Base-by-base conservation (phyloP, 1,284 basidiomycete species). In the Pterulicium gracile region DNA sequence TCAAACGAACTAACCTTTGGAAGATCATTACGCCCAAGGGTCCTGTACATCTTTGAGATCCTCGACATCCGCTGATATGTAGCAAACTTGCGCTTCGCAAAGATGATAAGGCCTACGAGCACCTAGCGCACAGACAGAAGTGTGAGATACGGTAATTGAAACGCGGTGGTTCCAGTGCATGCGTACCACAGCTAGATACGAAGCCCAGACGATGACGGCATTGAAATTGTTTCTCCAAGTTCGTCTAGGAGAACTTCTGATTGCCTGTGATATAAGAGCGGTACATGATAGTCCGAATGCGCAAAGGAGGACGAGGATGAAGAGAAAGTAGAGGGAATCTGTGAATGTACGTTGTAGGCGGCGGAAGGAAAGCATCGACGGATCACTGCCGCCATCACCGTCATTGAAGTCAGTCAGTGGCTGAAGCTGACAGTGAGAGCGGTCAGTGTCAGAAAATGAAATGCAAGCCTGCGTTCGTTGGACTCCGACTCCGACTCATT, bases 41-140 rank as follows among this genome's bases (percentile, higher is more conserved):
- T 75, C 42, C 74, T 70, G 56, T 83, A 79, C 2, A 75, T 70
- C 58, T 82, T 88, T 19, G 87, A 84, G 55, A 91, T 86, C 22
- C 75, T 67, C 54, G 78, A 75, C 44, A 88, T 63, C 58, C 70
- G 72, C 51, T 74, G 60, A 41, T 75, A 70, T 34, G 86, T 74
- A 1, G 77, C 73, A 39, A 87, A 68, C 45, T 81, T 68, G 35
- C 84, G 74, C 47, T 84, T 85, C 46, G 75, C 60, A 54, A 79
- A 86, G 52, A 82, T 69, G 5, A 72, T 61, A 19, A 85, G 48
- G 4, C 81, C 82, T 1, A 68, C 58, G 10, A 75, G 61, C 49
- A 79, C 59, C 75, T 77, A 51, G 36, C 19, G 24, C 3, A 44
- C 35, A 47, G n/a, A n/a, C n/a, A n/a, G 27, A 17, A 43, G 36